Evolutionary conservation across 73 alveolate species (phyloP), one percentile per base, ranked within the genome.

Genomic region (Breviolum minutum): DNA sequence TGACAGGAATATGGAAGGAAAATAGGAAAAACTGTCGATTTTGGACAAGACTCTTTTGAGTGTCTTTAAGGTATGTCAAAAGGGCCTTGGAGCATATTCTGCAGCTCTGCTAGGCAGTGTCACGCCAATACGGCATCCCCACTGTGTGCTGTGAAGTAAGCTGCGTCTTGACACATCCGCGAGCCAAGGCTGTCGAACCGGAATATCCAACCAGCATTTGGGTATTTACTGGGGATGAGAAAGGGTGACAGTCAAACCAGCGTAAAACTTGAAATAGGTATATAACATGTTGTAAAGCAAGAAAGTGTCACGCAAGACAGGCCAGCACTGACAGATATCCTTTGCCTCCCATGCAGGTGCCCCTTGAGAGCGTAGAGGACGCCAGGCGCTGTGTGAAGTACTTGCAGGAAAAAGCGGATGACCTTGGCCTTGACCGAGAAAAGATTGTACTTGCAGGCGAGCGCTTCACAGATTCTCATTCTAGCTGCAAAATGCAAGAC

Each of bases 321-420:
- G 54, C 54, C 54, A 40, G 3, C 54, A 3, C 54, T 0, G 54
- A 40, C 77, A 68, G 77, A 22, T 68, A 68, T 68, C 77, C 17
- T 40, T 40, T 40, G 54, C 54, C 54, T 40, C 83, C 8, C 83
- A 30, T 16, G 68, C 61, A 91, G 97, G 97, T 71, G 97, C 97
- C 97, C n/a, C n/a, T 91, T n/a, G 97, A 91, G 87, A 91, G 88
- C 63, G 85, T 91, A 63, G 97, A 91, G 30, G 97, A 91, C 48
- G 97, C 97, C 19, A 82, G 85, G 74, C 87, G 88, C 12, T 91
- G 97, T 26, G 97, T 91, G 88, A 79, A 63, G 32, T 91, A 71
- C 29, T 24, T 91, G 70, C 82, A 73, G 54, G 97, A 91, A 24
- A 70, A 73, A 24, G 87, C 97, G 3, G 97, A 91, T 22, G 87